Conservation (phyloP, 2,329 filamentous ascomycete species). For the Domatiomyces catenatus region DNA sequence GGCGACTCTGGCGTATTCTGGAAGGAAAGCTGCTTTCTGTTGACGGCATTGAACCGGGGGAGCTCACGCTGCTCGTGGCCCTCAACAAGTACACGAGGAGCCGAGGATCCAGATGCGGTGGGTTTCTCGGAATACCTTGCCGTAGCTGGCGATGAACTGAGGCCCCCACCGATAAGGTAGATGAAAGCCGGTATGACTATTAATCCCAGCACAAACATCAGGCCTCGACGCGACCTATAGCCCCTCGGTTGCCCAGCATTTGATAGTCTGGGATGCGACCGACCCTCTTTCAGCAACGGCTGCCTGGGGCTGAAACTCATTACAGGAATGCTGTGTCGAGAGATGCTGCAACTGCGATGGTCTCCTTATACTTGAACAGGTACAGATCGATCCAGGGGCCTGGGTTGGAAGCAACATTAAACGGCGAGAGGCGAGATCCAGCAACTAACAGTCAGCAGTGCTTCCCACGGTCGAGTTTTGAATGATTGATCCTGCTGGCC, state of each 20-base stretch:
- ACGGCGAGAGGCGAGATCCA: too few relatives aligned
- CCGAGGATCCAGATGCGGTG: background rate
- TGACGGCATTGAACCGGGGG: background rate
- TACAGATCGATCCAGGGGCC: too few relatives aligned
- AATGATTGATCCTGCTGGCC: too few relatives aligned
- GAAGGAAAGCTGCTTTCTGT: background rate
- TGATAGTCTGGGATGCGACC: slow-evolving; percentile 12
- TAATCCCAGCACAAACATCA: slow-evolving; percentile 6
- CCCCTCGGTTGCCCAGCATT: slow-evolving; percentile 7
- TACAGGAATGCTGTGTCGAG: slow-evolving; percentile 2
- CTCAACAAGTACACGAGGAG: slow-evolving; percentile 3
- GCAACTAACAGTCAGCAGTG: too few relatives aligned
- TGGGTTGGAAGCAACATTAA: too few relatives aligned
- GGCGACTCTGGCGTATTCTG: background rate
- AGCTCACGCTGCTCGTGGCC: background rate
- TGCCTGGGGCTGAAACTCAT: slow-evolving; percentile 12
- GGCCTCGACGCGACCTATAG: slow-evolving; percentile 7
- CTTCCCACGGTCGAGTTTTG: too few relatives aligned
- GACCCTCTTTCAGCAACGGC: slow-evolving; percentile 11
- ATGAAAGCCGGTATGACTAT: slow-evolving; percentile 11
- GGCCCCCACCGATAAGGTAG: slow-evolving; percentile 4
- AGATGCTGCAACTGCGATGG: background rate
- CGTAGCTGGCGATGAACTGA: background rate
- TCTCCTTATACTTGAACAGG: background rate
- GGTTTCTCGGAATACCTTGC: slow-evolving; percentile 1